These are phyloP conservation scores for Nyssa sinensis DNA, from an alignment of 148 eudicot genomes.

Conservation along the genomic window DNA sequence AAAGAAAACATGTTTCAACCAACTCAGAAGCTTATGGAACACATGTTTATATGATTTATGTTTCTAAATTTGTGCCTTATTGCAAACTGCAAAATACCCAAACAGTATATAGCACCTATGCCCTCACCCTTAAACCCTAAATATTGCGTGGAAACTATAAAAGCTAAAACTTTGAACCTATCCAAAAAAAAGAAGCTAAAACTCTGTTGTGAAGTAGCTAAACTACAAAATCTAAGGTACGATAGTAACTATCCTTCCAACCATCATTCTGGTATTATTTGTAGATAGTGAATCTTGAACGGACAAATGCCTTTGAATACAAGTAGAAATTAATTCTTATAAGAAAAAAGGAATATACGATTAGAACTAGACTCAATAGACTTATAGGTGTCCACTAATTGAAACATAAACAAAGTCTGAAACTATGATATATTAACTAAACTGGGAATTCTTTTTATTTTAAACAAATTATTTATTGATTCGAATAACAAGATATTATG, in stretches of 20 bases:
- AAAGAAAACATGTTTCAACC: neutral
- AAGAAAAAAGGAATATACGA: no score
- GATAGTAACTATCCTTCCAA: neutral
- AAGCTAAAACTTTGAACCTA: no score
- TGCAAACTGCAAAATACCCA: neutral
- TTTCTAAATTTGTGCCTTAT: neutral
- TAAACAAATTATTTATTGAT: neutral
- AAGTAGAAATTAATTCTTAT: neutral
- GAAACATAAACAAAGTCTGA: neutral
- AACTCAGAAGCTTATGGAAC: neutral
- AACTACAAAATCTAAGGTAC: neutral
- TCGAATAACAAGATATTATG: no score
- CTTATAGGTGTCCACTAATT: no score
- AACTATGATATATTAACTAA: neutral
- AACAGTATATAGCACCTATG: neutral
- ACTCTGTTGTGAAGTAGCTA: no score
- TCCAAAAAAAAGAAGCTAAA: no score
- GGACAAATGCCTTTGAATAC: neutral
- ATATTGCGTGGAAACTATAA: neutral
- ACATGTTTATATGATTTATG: neutral
- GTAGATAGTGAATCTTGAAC: neutral
- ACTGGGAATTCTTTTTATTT: no score
- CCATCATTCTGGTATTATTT: neutral
- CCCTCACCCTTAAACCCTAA: neutral
- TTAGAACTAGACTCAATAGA: no score